phyloP scores from a whole-genome alignment of 1,284 basidiomycete genomes.

The Meripilus lineatus region DNA sequence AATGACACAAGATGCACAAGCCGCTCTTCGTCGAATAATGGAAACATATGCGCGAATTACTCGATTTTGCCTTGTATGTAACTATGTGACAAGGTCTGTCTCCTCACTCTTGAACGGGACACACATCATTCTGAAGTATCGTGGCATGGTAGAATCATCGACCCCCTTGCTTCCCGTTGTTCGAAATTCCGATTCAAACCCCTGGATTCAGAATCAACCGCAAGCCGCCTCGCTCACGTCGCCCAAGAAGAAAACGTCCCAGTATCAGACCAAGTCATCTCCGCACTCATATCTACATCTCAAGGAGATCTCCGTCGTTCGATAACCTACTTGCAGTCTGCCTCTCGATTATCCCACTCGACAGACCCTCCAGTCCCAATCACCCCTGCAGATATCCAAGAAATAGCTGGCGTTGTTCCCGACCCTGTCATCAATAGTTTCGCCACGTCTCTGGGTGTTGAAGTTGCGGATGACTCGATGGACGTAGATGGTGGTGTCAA shows the following conservation, averaged over 20 bases:
- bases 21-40: conserved; percentile 95
- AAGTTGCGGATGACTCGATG: conserved; percentile 47
- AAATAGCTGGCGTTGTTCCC: conserved; percentile 96
- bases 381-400: conserved; percentile 77
- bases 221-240: conserved; percentile 77
- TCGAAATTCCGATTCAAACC: conserved; percentile 99
- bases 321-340: conserved; percentile 98
- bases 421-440: conserved; percentile 68
- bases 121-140: not conserved
- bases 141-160: conserved; percentile 94
- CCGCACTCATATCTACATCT: conserved; percentile 75
- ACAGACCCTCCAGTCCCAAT: conserved; percentile 70
- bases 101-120: conserved; percentile 3
- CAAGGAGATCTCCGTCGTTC: conserved; percentile 94
- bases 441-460: conserved; percentile 73
- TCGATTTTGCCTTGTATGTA: conserved; percentile 97
- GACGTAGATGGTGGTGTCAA: conserved; percentile 39
- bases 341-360: conserved; percentile 77
- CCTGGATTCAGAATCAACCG: conserved; percentile 76
- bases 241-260: conserved; percentile 58
- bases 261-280: conserved; percentile 51
- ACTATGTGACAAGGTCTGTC: conserved; percentile 93
- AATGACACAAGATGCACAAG: conserved; percentile 99
- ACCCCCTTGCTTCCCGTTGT: conserved; percentile 97
- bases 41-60: conserved; percentile 97